These are phyloP conservation scores for Chlorophyllum brunneum DNA, from an alignment of 768 basidiomycete genomes.

Conservation along the genomic window DNA sequence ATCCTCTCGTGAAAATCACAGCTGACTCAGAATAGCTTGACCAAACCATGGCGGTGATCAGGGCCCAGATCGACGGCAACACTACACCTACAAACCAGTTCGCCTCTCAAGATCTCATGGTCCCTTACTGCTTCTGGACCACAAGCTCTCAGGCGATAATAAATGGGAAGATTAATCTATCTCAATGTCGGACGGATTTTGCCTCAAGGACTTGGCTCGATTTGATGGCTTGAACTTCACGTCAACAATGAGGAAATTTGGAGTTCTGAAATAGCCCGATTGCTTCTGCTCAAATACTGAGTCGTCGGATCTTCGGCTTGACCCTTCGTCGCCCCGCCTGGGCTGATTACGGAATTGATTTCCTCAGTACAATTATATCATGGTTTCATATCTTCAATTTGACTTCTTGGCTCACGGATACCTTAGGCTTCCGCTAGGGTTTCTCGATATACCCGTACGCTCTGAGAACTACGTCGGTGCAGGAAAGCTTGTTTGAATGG, in stretches of 20 bases:
- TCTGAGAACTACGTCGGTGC: constrained; percentile 1
- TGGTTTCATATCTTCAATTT: background rate
- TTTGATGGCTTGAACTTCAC: background rate
- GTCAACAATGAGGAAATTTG: background rate
- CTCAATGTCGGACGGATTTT: background rate
- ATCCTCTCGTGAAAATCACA: background rate
- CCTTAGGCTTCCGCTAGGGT: background rate
- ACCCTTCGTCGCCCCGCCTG: background rate
- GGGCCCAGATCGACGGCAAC: constrained; percentile 9
- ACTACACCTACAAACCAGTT: constrained; percentile 9
- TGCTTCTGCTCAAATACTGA: background rate
- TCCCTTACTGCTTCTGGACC: constrained; percentile 5
- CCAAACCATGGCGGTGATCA: constrained; percentile 8
- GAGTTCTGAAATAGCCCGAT: background rate
- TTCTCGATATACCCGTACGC: background rate
- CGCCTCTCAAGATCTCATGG: constrained; percentile 5
- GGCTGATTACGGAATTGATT: background rate
- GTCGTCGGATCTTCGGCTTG: background rate
- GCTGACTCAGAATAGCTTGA: background rate
- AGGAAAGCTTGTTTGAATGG: constrained; percentile 10
- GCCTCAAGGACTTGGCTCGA: background rate
- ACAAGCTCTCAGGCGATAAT: constrained; percentile 4
- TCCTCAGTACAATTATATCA: background rate
- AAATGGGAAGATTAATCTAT: background rate
- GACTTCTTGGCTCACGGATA: background rate